These are phyloP conservation scores for Cystobasidium pallidum DNA, from an alignment of 1,284 basidiomycete genomes.

Conservation along the genomic window DNA sequence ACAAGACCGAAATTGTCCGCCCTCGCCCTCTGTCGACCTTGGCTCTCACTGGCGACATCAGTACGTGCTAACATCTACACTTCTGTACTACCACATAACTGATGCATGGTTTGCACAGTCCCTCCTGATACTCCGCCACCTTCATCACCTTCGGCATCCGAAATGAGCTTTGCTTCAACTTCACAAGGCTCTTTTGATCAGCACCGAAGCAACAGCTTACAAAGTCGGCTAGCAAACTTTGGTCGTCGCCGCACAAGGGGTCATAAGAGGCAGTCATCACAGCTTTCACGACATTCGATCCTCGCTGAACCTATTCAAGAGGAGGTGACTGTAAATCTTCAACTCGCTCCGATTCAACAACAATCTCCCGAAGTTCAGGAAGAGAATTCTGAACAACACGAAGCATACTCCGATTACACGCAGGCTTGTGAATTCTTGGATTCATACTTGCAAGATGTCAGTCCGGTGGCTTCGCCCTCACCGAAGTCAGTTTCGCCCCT, in stretches of 20 bases:
- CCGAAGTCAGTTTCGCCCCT: constrained; percentile 34
- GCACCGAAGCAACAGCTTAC: background rate
- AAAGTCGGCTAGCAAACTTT: constrained; percentile 18
- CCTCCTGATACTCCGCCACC: constrained; percentile 42
- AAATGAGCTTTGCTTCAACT: constrained; percentile 38
- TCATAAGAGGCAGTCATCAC: constrained; percentile 34
- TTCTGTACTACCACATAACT: background rate
- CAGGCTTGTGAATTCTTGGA: constrained; percentile 17
- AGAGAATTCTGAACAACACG: background rate
- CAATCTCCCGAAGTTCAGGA: background rate
- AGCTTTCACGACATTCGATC: constrained; percentile 29
- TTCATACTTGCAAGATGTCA: constrained; percentile 9
- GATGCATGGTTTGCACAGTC: constrained; percentile 7
- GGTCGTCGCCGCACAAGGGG: constrained; percentile 25
- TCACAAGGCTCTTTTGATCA: constrained; percentile 15
- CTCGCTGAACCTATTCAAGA: constrained; percentile 38
- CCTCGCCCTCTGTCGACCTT: constrained; percentile 23
- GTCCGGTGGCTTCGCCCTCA: background rate
- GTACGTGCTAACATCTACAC: background rate
- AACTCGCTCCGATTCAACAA: background rate
- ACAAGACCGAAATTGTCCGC: constrained; percentile 18
- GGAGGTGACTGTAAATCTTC: constrained; percentile 21
- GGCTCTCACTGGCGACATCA: constrained; percentile 9
- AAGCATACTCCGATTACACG: constrained; percentile 1
- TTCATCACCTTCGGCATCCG: constrained; percentile 42